Base-by-base conservation (phyloP, 139 green algal genomes). In the Chlorella ohadii region DNA sequence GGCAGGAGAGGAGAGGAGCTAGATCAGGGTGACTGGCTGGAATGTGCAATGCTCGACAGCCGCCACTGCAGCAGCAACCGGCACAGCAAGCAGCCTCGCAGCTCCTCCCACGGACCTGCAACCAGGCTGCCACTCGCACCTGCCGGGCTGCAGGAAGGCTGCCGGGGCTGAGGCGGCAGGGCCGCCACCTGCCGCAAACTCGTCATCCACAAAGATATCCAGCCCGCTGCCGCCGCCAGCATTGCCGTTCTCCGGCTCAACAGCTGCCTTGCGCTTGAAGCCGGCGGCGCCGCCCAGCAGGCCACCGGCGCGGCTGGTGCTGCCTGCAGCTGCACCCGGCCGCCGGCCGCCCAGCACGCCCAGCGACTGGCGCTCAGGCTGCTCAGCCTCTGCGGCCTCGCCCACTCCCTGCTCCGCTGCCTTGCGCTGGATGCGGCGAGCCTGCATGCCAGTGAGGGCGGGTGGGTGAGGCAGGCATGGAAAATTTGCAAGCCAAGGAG, bases 161-260 rank as follows among this genome's bases (percentile, higher is more conserved):
- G 66, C 31, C 6, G 47, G 80, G 12, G 64, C 47, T 5, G 59
- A 82, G 22, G 77, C 44, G 22, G 61, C 39, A 22, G 82, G 17
- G 9, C 33, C 78, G n/a, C 55, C 73, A 12, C 31, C 33, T 51
- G 39, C 70, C 31, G 59, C 67, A 68, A 96, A 94, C 75, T 95
- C 92, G 2, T 96, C 93, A 73, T 97, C 94, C 36, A 93, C 89
- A 87, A 90, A 96, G 20, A 97, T 88, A 28, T 93, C 91, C 15
- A 96, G 79, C 25, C 87, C 88, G 31, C 70, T 22, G 79, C 63
- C 28, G 3, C 23, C 27, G 5, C 4, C 70, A 36, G 51, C 51
- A 59, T 59, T 59, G 51, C 51, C 51, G 51, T 72, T 82, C 57
- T 80, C 44, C 83, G 81, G 72, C 77, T 79, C 59, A 71, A 22